phyloP scores from a whole-genome alignment of 805 yeast species.

The Ogataea kodamae region DNA sequence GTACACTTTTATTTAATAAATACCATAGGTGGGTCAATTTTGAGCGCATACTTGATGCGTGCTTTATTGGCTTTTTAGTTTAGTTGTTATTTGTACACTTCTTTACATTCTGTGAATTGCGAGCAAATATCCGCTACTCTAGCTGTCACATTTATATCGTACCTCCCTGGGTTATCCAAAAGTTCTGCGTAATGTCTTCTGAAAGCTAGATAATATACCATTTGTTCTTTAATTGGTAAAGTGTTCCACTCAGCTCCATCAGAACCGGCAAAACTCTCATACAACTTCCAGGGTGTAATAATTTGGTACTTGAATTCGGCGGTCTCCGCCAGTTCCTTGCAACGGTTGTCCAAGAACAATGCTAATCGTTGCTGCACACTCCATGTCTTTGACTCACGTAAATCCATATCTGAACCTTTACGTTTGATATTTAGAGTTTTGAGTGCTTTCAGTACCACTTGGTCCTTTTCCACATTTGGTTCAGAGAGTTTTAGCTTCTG shows the following conservation, averaged over 20 bases:
- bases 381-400: slow-evolving; percentile 6
- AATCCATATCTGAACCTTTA: slow-evolving; percentile 2
- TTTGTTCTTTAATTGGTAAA: slow-evolving; percentile 21
- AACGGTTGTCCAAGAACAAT: slow-evolving; percentile 26
- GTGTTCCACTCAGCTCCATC: slow-evolving; percentile 26
- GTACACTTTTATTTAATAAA: slow-evolving; percentile 69
- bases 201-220: slow-evolving; percentile 30
- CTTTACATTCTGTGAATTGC: slow-evolving; percentile 19
- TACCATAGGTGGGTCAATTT: slow-evolving; percentile 74
- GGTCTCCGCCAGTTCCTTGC: slow-evolving; percentile 26
- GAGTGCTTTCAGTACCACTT: slow-evolving; percentile 1
- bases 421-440: slow-evolving; percentile 6
- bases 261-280: slow-evolving; percentile 22
- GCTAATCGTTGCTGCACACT: slow-evolving; percentile 26
- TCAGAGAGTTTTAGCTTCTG: slow-evolving; percentile 8
- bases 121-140: slow-evolving; percentile 26
- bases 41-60: slow-evolving; percentile 74
- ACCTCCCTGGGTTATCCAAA: slow-evolving; percentile 17
- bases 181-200: slow-evolving; percentile 26
- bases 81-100: slow-evolving; percentile 7
- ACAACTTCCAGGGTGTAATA: slow-evolving; percentile 28
- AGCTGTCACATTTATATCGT: slow-evolving; percentile 19
- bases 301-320: slow-evolving; percentile 28
- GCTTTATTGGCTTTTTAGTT: slow-evolving; percentile 63
- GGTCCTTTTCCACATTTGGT: slow-evolving; percentile 6